Evolutionary conservation across 202 grass and related monocot genomes (phyloP).

Genomic region (Zoysia matrella): DNA sequence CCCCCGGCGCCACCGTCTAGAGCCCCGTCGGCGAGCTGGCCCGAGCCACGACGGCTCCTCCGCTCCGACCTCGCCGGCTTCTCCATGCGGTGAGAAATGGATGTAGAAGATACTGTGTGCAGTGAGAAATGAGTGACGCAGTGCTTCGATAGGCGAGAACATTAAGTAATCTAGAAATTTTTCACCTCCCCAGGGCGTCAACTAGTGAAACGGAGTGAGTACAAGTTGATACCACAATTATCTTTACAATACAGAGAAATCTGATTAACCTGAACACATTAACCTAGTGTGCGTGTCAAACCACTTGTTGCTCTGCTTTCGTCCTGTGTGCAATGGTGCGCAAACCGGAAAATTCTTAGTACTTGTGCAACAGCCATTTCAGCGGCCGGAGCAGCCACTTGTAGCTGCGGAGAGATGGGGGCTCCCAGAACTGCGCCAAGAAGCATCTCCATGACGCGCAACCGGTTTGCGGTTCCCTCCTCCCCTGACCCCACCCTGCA

Average conservation of each 20-base stretch:
- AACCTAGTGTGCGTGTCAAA: neutral
- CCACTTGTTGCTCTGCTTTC: neutral
- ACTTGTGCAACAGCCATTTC: slow-evolving; percentile 38
- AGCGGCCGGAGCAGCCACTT: slow-evolving; percentile 13
- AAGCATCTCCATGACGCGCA: slow-evolving; percentile 37
- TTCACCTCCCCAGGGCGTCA: no score
- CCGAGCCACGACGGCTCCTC: no score
- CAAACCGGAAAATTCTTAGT: neutral
- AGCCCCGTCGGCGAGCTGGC: no score
- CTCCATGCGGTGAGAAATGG: no score
- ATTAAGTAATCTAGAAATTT: no score
- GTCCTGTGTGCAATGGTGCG: neutral
- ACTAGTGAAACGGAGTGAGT: no score
- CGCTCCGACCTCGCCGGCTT: no score
- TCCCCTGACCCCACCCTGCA: neutral
- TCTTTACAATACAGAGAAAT: neutral
- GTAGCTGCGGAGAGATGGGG: slow-evolving; percentile 24
- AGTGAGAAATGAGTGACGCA: no score
- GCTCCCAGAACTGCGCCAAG: slow-evolving; percentile 26
- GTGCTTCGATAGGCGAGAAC: no score
- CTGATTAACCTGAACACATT: neutral
- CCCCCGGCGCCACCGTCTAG: no score
- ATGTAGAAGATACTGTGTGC: no score
- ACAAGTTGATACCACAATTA: neutral
- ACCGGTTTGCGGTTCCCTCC: neutral